These are phyloP conservation scores for Aspergillus biplanus DNA, from an alignment of 495 filamentous ascomycete genomes.

Conservation along the genomic window DNA sequence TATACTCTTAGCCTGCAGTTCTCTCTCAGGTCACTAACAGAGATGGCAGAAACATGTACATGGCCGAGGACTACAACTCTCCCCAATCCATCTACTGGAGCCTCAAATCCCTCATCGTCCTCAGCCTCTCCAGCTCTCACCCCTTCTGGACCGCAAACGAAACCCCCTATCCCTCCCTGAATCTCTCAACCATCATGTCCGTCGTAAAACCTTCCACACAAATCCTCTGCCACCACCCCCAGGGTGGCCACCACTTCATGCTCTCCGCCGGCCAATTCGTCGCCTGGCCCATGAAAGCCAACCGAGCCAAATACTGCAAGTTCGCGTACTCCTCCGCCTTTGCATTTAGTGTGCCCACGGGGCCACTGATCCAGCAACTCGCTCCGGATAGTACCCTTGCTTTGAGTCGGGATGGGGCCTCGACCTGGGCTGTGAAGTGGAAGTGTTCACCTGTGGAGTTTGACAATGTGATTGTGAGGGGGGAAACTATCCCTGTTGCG, in stretches of 20 bases:
- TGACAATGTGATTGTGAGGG: background rate
- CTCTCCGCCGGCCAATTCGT: slow-evolving; percentile 18
- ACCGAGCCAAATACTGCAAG: slow-evolving; percentile 15
- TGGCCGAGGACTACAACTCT: slow-evolving; percentile 19
- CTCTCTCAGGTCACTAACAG: no score
- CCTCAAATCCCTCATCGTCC: slow-evolving; percentile 4
- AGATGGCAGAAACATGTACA: slow-evolving; percentile 23
- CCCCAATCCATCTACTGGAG: slow-evolving; percentile 17
- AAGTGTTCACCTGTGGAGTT: slow-evolving; percentile 2
- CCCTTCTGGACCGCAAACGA: slow-evolving; percentile 11
- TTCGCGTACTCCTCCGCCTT: slow-evolving; percentile 16
- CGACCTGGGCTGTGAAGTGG: slow-evolving; percentile 17
- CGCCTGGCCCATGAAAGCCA: slow-evolving; percentile 18
- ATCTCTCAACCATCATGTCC: background rate
- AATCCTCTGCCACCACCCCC: slow-evolving; percentile 8
- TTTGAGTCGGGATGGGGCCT: slow-evolving; percentile 8
- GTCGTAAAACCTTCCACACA: background rate
- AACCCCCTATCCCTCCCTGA: background rate
- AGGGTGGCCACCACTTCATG: slow-evolving; percentile 7
- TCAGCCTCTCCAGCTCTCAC: background rate
- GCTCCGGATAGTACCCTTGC: slow-evolving; percentile 12
- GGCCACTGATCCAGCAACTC: slow-evolving; percentile 9
- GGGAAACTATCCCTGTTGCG: background rate
- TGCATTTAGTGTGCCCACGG: slow-evolving; percentile 13
- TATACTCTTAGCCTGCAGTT: background rate